These are phyloP conservation scores for Barnettozyma botsteinii DNA, from an alignment of 805 yeast species.

Conservation along the genomic window DNA sequence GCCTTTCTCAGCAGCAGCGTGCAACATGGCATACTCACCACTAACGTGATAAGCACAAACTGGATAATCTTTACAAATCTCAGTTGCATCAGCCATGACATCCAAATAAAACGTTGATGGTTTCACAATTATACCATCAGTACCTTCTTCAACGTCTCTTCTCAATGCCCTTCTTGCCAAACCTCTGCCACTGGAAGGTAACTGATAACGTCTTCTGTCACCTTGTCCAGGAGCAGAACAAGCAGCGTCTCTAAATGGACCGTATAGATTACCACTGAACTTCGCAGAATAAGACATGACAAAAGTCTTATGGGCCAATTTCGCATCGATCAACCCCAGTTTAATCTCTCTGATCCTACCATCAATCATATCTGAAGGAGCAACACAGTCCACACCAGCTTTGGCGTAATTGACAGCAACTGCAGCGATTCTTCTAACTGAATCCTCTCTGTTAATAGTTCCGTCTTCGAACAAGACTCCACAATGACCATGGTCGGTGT, in stretches of 20 bases:
- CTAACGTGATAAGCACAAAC: slow-evolving; percentile 93
- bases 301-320: slow-evolving; percentile 80
- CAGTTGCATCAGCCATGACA: slow-evolving; percentile 81
- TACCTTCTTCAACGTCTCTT: slow-evolving; percentile 87
- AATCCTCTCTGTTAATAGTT: slow-evolving; percentile 61
- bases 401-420: slow-evolving; percentile 93
- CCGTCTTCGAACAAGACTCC: slow-evolving; percentile 89
- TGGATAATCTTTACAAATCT: slow-evolving; percentile 77
- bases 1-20: slow-evolving; percentile 97
- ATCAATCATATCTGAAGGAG: slow-evolving; percentile 97
- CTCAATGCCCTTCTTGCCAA: slow-evolving; percentile 85
- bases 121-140: slow-evolving; percentile 92
- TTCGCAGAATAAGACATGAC: slow-evolving; percentile 94
- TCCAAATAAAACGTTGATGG: slow-evolving; percentile 96
- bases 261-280: slow-evolving; percentile 85
- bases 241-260: slow-evolving; percentile 98
- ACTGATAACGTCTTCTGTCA: slow-evolving; percentile 87
- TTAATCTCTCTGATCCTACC: slow-evolving; percentile 90
- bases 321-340: slow-evolving; percentile 70
- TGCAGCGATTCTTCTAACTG: slow-evolving; percentile 82
- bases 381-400: slow-evolving; percentile 94
- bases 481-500: slow-evolving; percentile 97
- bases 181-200: slow-evolving; percentile 90
- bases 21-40: slow-evolving; percentile 97
- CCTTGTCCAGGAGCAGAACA: slow-evolving; percentile 86